Percentiles rank a stretch among this genome's conserved stretches.
phyloP scores from a whole-genome alignment of 306 rosid genomes.

The Leucaena leucocephala region DNA sequence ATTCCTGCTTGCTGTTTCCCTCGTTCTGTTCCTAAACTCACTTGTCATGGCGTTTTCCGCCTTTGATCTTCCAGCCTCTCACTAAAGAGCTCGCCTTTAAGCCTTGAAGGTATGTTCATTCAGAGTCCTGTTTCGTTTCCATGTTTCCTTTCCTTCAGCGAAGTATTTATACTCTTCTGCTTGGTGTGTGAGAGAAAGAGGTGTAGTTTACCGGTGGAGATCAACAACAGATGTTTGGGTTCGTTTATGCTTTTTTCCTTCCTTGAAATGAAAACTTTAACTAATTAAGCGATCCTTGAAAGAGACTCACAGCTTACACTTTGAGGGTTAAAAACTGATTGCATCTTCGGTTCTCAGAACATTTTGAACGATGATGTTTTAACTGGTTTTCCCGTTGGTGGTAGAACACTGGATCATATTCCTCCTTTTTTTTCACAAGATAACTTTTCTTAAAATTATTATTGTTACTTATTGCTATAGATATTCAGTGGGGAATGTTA shows the following conservation, averaged over 20 bases:
- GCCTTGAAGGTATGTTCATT: conserved; percentile 17
- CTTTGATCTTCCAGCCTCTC: conserved; percentile 17
- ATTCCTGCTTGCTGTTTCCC: not conserved
- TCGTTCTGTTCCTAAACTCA: conserved; percentile 18
- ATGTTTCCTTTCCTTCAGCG: not conserved
- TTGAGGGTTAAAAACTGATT: not conserved
- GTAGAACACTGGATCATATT: not conserved
- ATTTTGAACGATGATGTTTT: not conserved
- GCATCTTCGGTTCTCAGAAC: not conserved
- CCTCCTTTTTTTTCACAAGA: not conserved
- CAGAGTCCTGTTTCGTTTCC: conserved; percentile 1
- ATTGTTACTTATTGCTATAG: not conserved
- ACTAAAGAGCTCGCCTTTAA: not conserved
- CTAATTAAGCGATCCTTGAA: conserved; percentile 1
- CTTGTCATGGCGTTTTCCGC: not conserved
- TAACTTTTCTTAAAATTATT: not conserved
- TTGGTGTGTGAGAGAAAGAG: not conserved
- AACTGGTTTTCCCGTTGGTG: not conserved
- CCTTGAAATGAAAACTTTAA: not conserved
- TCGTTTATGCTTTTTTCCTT: not conserved
- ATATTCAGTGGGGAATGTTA: not conserved
- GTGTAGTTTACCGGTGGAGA: conserved; percentile 10
- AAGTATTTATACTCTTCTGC: conserved; percentile 10
- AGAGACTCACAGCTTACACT: not conserved
- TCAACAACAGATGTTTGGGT: not conserved